phyloP scores from a whole-genome alignment of 2,329 filamentous ascomycete species.

The Escovopsis weberi region DNA sequence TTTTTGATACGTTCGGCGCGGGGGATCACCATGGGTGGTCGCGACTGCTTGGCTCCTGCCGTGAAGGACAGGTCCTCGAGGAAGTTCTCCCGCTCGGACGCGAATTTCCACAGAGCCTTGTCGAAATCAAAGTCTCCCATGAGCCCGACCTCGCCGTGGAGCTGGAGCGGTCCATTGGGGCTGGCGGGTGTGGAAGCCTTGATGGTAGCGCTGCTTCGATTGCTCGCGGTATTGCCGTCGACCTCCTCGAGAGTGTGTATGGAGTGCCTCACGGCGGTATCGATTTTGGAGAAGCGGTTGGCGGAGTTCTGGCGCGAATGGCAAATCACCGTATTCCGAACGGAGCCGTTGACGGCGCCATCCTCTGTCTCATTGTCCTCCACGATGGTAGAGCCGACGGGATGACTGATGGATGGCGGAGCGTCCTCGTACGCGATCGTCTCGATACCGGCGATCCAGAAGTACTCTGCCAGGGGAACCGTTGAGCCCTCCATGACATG shows the following conservation, averaged over 20 bases:
- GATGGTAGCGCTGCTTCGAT: slow-evolving; percentile 52
- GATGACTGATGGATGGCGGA: slow-evolving; percentile 17
- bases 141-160: slow-evolving; percentile 11
- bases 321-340: slow-evolving; percentile 24
- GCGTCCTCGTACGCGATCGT: slow-evolving; percentile 49
- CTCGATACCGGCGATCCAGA: slow-evolving; percentile 62
- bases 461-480: slow-evolving; percentile 57
- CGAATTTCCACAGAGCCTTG: slow-evolving; percentile 83
- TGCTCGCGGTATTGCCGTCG: slow-evolving; percentile 44
- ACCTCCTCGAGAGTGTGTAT: slow-evolving; percentile 42
- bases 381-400: slow-evolving; percentile 43
- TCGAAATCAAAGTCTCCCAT: slow-evolving; percentile 79
- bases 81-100: slow-evolving; percentile 86
- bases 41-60: slow-evolving; percentile 61
- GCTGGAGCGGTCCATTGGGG: slow-evolving; percentile 16
- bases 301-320: slow-evolving; percentile 48
- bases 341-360: slow-evolving; percentile 16
- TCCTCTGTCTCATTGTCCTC: slow-evolving; percentile 46
- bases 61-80: slow-evolving; percentile 82
- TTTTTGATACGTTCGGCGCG: slow-evolving; percentile 69
- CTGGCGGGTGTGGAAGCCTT: slow-evolving; percentile 25
- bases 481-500: slow-evolving; percentile 47
- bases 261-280: slow-evolving; percentile 35
- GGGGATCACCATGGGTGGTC: slow-evolving; percentile 61
- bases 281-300: slow-evolving; percentile 42